Evolutionary conservation across 2,329 filamentous ascomycete species (phyloP), one percentile per base, ranked within the genome.

Genomic region (Intubia oerlemansii): DNA sequence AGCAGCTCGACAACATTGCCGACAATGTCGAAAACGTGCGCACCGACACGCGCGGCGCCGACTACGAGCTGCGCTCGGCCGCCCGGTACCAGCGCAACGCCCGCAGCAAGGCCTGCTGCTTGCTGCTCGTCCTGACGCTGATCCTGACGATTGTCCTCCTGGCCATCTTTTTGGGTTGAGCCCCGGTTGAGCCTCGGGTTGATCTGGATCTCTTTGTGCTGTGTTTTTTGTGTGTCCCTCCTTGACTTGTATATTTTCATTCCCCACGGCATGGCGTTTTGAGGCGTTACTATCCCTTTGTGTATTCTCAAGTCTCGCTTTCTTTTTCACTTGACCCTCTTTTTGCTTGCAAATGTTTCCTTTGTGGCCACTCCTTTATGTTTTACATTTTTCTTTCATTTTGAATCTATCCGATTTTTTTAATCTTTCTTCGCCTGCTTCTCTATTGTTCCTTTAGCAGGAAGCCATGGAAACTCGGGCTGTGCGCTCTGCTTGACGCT

Each of bases 21-120:
- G 74, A 80, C 41, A 93, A 93, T 41, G 80, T 95, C 6, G 71
- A 88, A 48, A 73, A 72, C 36, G 78, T 84, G 25, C 66, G 75
- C 35, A 69, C 75, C 34, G 75, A 91, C 44, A 91, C 82, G 10
- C 62, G 71, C 30, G 81, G 81, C 22, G 90, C 85, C 24, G 81
- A 93, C 47, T 52, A 72, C 32, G 85, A 98, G 53, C 60, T 92
- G 41, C 66, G 79, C 36, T 75, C 76, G 42, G 88, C 88, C 12
- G 81, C 76, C 37, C 62, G 81, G 42, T 90, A 95, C 51, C 90
- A 98, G 59, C 92, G 84, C 63, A 84, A 81, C 36, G 88, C 88
- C 17, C 67, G 90, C 38, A 88, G 81, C 53, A 93, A 91, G 61
- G 79, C 80, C 23, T 98, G 85, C 49, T 93, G 84, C 48, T 54